Percentiles rank a stretch among this genome's conserved stretches.
Conservation (phyloP, 352 stramenopile genomes). For the Phytophthora crassamura region DNA sequence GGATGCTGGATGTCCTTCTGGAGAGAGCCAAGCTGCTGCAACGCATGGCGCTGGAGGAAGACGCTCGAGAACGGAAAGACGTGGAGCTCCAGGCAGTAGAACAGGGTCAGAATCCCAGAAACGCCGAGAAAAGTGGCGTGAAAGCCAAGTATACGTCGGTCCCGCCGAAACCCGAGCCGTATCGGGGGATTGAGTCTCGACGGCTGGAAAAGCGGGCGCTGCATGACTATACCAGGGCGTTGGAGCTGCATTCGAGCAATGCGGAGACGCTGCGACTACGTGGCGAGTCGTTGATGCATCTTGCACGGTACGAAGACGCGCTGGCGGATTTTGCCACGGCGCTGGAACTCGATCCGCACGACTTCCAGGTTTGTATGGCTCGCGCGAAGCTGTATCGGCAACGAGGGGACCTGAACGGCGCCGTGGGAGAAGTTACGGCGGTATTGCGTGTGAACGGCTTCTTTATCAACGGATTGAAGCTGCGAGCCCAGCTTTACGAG, state of each 20-base stretch:
- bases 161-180: slow-evolving; percentile 26
- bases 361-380: slow-evolving; percentile 70
- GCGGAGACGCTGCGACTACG: slow-evolving; percentile 52
- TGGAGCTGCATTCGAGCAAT: slow-evolving; percentile 55
- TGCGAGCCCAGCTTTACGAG: slow-evolving; percentile 64
- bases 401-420: slow-evolving; percentile 43
- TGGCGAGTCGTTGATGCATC: slow-evolving; percentile 51
- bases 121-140: slow-evolving; percentile 7
- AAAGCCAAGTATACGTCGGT: slow-evolving; percentile 22
- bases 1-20: slow-evolving; percentile 63
- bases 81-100: slow-evolving; percentile 54
- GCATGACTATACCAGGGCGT: slow-evolving; percentile 63
- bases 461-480: slow-evolving; percentile 77
- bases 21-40: slow-evolving; percentile 66
- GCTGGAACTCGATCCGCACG: slow-evolving; percentile 50
- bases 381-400: slow-evolving; percentile 59
- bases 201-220: slow-evolving; percentile 61
- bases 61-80: slow-evolving; percentile 55
- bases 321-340: slow-evolving; percentile 59
- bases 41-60: slow-evolving; percentile 57
- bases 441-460: slow-evolving; percentile 71
- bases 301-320: slow-evolving; percentile 65
- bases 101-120: slow-evolving; percentile 35
- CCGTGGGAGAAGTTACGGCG: slow-evolving; percentile 61
- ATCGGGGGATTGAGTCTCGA: slow-evolving; percentile 44